Base-by-base conservation (phyloP, 2,329 filamentous ascomycete genomes). In the Fusarium sp. region DNA sequence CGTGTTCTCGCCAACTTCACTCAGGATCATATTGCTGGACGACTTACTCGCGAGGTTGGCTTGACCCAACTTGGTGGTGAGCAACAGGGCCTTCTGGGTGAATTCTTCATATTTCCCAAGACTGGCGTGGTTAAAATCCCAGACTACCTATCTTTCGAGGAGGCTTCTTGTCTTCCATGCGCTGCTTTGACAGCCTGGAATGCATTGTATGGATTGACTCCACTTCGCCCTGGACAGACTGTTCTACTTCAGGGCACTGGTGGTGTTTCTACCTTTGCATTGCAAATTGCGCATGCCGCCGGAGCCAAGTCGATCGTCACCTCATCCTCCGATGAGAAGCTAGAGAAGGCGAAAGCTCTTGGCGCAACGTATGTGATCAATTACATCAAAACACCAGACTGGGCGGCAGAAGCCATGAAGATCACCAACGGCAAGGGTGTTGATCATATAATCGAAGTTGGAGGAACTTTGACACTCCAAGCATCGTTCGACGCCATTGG, bases 391-490 rank as follows among this genome's bases (percentile, higher is more conserved):
- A 30, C 14, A 11, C 19, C 47, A 5, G 24, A 50, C 10, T 50
- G 47, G 47, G 47, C 47, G 6, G 47, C 47, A 1, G 47, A 50
- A 10, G 36, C 47, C 8, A 50, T 50, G 47, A 28, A n/a, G 4
- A 40, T 50, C 6, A 50, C 47, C 3, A 21, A 30, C 6, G 47
- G 36, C 14, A 50, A 50, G 19, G 47, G 47, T n/a, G 34, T 50
- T 7, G 47, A 50, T n/a, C 19, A 50, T 15, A 40, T 50, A 14
- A 40, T 50, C 5, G 47, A 50, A 11, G 28, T 50, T 4, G 47
- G 36, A 39, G 47, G 47, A 23, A 50, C 47, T 3, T 26, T 50
- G 12, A 50, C 47, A 8, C 47, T 50, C 4, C 36, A 50, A 10
- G 47, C 47, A 7, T 50, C 47, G 4, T 50, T 50, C 15, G 47